Conservation (phyloP, 2,329 filamentous ascomycete genomes). For the Arthrobotrys pseudoclavata region DNA sequence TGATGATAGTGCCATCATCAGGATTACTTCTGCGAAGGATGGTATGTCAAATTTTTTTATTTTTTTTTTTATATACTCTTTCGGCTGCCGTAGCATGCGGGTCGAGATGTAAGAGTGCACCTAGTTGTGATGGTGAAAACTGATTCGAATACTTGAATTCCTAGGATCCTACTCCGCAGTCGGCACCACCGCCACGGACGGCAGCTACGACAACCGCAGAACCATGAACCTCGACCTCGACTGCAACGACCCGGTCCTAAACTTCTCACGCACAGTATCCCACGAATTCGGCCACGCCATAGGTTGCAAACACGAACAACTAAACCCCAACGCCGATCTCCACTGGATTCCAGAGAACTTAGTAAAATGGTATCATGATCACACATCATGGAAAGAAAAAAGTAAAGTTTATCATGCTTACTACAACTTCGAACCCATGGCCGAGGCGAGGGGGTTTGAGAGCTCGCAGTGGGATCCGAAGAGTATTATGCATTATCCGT, state of each 20-base stretch:
- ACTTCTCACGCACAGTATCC: conserved; percentile 60
- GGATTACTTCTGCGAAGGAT: conserved; percentile 4
- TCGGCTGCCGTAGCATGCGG: too few species aligned
- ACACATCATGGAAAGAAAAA: neutral
- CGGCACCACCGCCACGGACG: conserved; percentile 22
- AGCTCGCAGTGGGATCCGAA: conserved; percentile 19
- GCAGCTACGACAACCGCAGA: conserved; percentile 16
- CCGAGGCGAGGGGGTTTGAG: neutral
- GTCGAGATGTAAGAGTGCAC: too few species aligned
- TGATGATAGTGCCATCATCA: conserved; percentile 16
- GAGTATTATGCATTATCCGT: conserved; percentile 40
- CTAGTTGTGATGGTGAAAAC: too few species aligned
- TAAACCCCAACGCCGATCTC: conserved; percentile 61
- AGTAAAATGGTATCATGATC: conserved; percentile 52
- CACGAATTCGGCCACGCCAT: conserved; percentile 65
- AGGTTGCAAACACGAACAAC: conserved; percentile 64
- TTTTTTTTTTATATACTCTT: too few species aligned
- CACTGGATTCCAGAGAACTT: conserved; percentile 63
- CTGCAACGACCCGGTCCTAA: conserved; percentile 58
- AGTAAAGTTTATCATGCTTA: neutral
- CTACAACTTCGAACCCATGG: conserved; percentile 9
- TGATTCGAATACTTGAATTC: neutral
- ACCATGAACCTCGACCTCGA: conserved; percentile 64
- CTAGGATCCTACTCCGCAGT: conserved; percentile 23
- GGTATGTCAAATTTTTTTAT: neutral